Conservation (phyloP, 2,329 filamentous ascomycete genomes). For the Periconia sp. region DNA sequence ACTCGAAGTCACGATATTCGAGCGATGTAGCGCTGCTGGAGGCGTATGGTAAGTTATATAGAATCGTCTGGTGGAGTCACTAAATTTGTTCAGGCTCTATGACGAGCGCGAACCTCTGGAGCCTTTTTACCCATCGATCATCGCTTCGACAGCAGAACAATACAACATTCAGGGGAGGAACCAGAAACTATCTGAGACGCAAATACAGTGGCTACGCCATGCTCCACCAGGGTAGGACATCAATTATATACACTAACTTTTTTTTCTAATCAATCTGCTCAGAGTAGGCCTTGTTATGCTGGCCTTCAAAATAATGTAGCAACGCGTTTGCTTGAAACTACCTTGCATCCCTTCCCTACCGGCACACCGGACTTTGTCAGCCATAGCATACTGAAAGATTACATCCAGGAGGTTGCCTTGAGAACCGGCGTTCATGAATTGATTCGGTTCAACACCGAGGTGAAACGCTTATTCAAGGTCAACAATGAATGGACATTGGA, state of each 20-base stretch:
- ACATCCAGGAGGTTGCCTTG: slow-evolving; percentile 65
- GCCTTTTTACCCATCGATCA: slow-evolving; percentile 51
- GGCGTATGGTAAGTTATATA: slow-evolving; percentile 59
- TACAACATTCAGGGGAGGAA: slow-evolving; percentile 13
- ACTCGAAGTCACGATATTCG: slow-evolving; percentile 60
- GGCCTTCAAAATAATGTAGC: slow-evolving; percentile 62
- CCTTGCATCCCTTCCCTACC: slow-evolving; percentile 61
- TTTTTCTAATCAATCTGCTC: slow-evolving; percentile 12
- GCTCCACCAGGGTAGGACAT: slow-evolving; percentile 57
- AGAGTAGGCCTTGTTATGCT: slow-evolving; percentile 57
- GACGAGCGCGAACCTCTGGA: slow-evolving; percentile 58
- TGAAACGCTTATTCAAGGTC: slow-evolving; percentile 59
- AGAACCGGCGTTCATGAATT: slow-evolving; percentile 57
- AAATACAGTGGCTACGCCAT: slow-evolving; percentile 39
- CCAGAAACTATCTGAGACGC: slow-evolving; percentile 12
- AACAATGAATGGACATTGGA: slow-evolving; percentile 58
- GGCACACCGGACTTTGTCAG: slow-evolving; percentile 65
- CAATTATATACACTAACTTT: neutral
- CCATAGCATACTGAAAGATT: slow-evolving; percentile 63
- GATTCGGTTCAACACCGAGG: slow-evolving; percentile 65
- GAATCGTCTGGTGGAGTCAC: neutral
- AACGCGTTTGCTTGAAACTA: slow-evolving; percentile 57
- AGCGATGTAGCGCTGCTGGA: slow-evolving; percentile 59
- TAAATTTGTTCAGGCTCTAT: slow-evolving; percentile 47
- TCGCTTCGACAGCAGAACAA: slow-evolving; percentile 25